Evolutionary conservation across 768 basidiomycete species (phyloP).

Genomic region (Ramaria sp.): DNA sequence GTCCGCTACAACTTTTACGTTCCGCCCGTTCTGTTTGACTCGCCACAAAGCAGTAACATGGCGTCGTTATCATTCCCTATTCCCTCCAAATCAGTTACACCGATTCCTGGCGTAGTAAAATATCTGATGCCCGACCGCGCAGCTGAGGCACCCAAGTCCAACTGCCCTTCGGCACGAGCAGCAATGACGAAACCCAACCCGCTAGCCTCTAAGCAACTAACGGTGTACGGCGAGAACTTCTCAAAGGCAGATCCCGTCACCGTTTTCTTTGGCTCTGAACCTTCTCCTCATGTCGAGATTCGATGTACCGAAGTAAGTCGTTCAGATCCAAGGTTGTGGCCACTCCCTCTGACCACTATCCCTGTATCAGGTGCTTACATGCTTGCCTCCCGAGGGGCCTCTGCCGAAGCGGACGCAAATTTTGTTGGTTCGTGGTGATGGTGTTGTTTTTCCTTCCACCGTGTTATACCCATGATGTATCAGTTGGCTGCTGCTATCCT

Average conservation of each 20-base stretch:
- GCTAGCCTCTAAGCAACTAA: conserved; percentile 69
- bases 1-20: conserved; percentile 91
- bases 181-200: conserved; percentile 69
- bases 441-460: conserved; percentile 78
- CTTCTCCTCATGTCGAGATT: conserved; percentile 79
- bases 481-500: conserved; percentile 24
- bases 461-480: conserved; percentile 41
- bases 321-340: conserved; percentile 13
- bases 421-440: conserved; percentile 73
- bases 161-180: conserved; percentile 53
- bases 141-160: conserved; percentile 68
- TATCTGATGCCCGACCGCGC: conserved; percentile 86
- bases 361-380: conserved; percentile 43
- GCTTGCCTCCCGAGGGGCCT: conserved; percentile 64
- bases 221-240: conserved; percentile 85
- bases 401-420: conserved; percentile 64
- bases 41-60: conserved; percentile 28
- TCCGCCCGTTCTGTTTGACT: conserved; percentile 72
- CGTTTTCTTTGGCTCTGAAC: conserved; percentile 81
- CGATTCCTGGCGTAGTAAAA: conserved; percentile 81
- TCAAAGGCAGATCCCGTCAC: conserved; percentile 70
- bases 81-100: conserved; percentile 74
- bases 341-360: not conserved
- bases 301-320: conserved; percentile 55
- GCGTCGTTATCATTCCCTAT: conserved; percentile 60